Percentiles rank a stretch among this genome's conserved stretches.
Conservation (phyloP, 176 grass and related monocot genomes). For the Aegilops sharonensis region DNA sequence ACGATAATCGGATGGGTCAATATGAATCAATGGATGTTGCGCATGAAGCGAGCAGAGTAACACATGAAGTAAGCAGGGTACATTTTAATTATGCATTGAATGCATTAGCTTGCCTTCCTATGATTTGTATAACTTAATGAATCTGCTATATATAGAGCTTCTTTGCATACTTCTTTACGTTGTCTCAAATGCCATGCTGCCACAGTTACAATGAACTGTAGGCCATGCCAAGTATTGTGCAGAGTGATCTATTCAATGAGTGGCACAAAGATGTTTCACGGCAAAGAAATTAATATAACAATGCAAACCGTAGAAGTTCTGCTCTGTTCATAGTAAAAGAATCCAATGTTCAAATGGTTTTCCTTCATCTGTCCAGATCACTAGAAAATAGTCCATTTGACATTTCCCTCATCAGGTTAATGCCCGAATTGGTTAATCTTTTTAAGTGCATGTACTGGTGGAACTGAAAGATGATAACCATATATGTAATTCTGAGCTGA, state of each 20-base stretch:
- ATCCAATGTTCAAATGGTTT: not conserved
- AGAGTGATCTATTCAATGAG: not conserved
- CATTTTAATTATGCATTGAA: conserved; percentile 16
- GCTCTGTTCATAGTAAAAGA: not conserved
- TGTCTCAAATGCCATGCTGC: conserved; percentile 7
- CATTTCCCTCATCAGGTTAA: not conserved
- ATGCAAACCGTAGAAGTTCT: not conserved
- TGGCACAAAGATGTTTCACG: not conserved
- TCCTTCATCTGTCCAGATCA: not conserved
- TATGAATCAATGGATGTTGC: not conserved
- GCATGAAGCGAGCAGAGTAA: conserved; percentile 22
- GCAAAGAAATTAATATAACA: not conserved
- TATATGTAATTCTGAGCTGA: conserved; percentile 13
- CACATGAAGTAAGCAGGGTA: conserved; percentile 35
- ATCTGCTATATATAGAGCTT: not conserved
- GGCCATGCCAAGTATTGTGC: not conserved
- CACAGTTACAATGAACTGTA: not conserved
- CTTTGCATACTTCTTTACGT: conserved; percentile 3
- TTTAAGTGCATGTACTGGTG: conserved; percentile 17
- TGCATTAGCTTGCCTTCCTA: not conserved
- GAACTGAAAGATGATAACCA: conserved; percentile 9
- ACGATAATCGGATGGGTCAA: conserved; percentile 16
- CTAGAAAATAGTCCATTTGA: not conserved
- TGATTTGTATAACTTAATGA: not conserved
- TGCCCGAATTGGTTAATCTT: not conserved